These are phyloP conservation scores for Boehmeria nivea DNA, from an alignment of 306 rosid genomes.

Conservation along the genomic window DNA sequence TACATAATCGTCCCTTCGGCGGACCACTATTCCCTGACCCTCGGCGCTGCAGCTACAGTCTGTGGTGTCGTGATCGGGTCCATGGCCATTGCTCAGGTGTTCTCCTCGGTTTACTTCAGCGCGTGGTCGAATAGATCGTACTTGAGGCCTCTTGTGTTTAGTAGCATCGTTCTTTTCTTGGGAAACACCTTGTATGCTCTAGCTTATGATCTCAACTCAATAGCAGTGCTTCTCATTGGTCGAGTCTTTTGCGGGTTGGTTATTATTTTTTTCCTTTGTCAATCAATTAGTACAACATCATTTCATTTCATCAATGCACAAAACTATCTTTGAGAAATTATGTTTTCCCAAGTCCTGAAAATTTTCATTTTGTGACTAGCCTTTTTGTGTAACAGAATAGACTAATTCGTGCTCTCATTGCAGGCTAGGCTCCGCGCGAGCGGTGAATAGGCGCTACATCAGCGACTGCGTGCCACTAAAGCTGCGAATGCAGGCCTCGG, in stretches of 20 bases:
- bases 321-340: no score
- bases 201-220: conserved; percentile 72
- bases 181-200: conserved; percentile 78
- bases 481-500: conserved; percentile 46
- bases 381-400: no score
- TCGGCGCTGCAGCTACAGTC: conserved; percentile 94
- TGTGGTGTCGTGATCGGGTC: conserved; percentile 90
- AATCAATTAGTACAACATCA: background rate
- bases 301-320: no score
- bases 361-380: no score
- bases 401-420: no score
- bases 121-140: conserved; percentile 91
- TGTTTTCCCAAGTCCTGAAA: no score
- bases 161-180: conserved; percentile 64
- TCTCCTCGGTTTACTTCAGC: conserved; percentile 90
- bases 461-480: conserved; percentile 46
- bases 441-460: conserved; percentile 46
- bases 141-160: conserved; percentile 82
- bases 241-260: conserved; percentile 85
- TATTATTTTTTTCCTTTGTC: background rate
- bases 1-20: conserved; percentile 95
- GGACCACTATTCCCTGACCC: conserved; percentile 78
- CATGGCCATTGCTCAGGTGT: conserved; percentile 92
- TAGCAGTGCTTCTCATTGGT: conserved; percentile 75
- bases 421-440: conserved; percentile 55